Percentiles rank a stretch among this genome's conserved stretches.
These are phyloP conservation scores for Pseudopyricularia javanii DNA, from an alignment of 2,329 filamentous ascomycete species.

Conservation along the genomic window DNA sequence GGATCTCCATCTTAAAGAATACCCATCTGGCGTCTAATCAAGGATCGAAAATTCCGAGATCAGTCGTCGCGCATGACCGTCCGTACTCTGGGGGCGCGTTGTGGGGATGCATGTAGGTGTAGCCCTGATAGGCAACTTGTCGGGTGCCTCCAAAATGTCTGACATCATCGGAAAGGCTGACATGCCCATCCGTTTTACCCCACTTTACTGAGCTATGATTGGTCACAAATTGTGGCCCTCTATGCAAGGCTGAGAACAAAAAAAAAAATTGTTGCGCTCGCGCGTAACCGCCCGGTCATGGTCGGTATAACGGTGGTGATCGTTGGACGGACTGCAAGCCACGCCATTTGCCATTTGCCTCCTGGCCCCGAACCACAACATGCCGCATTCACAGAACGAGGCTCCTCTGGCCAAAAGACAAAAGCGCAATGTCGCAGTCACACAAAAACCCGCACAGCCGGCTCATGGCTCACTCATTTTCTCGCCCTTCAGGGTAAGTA, in stretches of 20 bases:
- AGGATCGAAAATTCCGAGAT: no score
- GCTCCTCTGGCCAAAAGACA: conserved; percentile 65
- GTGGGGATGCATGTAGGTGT: no score
- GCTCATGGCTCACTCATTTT: conserved; percentile 66
- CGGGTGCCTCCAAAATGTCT: not conserved
- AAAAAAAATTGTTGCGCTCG: not conserved
- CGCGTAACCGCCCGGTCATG: not conserved
- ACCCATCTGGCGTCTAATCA: no score
- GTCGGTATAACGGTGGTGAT: not conserved
- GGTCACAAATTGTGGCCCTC: not conserved
- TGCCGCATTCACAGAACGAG: conserved; percentile 47
- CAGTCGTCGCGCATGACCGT: no score
- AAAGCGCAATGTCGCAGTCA: conserved; percentile 39
- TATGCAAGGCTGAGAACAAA: not conserved
- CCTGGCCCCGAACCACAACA: conserved; percentile 15
- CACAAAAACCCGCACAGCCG: not conserved
- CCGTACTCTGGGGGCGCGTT: no score
- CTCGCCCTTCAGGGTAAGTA: conserved; percentile 75
- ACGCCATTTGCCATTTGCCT: not conserved
- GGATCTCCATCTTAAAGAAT: no score
- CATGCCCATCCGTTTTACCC: not conserved
- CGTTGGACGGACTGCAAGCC: not conserved
- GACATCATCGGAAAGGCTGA: not conserved
- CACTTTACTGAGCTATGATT: not conserved
- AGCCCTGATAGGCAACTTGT: no score